Percentiles rank a stretch among this genome's conserved stretches.
Evolutionary conservation across 352 stramenopile genomes (phyloP).

Genomic region (Blastocystis sp.): DNA sequence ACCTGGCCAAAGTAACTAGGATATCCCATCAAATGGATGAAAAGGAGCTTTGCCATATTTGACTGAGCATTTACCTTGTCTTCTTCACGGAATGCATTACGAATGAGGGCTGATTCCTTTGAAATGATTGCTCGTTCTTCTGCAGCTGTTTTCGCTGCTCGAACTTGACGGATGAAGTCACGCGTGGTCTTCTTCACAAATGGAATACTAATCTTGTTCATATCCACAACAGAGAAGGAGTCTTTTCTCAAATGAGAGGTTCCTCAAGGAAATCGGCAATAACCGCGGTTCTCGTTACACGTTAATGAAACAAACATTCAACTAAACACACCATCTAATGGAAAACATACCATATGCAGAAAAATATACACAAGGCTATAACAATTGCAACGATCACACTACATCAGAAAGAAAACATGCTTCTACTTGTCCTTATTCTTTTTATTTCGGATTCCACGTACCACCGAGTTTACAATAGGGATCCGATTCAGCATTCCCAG

Average conservation of each 20-base stretch:
- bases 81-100: conserved; percentile 95
- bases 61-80: conserved; percentile 90
- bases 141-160: conserved; percentile 72
- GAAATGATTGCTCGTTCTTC: conserved; percentile 96
- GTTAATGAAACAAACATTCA: not conserved
- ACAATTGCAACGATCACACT: not conserved
- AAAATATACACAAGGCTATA: not conserved
- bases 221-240: not conserved
- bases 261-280: not conserved
- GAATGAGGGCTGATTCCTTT: conserved; percentile 96
- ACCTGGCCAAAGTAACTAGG: conserved; percentile 98
- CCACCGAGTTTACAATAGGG: not conserved
- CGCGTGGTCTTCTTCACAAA: conserved; percentile 59
- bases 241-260: not conserved
- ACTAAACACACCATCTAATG: not conserved
- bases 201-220: conserved; percentile 61
- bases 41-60: conserved; percentile 98
- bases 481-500: not conserved
- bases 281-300: not conserved
- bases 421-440: not conserved
- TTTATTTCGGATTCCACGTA: not conserved
- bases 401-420: not conserved
- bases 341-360: not conserved
- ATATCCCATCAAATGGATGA: conserved; percentile 99
- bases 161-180: conserved; percentile 60